Conservation (phyloP, 495 filamentous ascomycete species). For the Cetradonia linearis region DNA sequence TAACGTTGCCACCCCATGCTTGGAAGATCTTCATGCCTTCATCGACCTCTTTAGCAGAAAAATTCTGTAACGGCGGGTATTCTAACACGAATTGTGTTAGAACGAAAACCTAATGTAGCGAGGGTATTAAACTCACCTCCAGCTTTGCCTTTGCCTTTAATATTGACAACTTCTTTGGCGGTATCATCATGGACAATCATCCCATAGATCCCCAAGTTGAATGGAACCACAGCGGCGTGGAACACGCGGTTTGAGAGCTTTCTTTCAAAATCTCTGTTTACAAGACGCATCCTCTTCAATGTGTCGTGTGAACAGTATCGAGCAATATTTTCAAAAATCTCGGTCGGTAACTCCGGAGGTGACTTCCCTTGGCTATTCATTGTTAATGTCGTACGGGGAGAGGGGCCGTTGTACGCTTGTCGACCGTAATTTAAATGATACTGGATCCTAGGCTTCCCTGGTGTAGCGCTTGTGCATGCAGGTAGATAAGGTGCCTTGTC, state of each 20-base stretch:
- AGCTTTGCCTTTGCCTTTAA: constrained; percentile 20
- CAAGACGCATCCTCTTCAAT: constrained; percentile 42
- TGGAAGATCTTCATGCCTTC: constrained; percentile 40
- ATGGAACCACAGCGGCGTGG: constrained; percentile 42
- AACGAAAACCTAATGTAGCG: background rate
- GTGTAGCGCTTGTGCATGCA: background rate
- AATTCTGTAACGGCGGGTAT: background rate
- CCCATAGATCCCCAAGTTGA: constrained; percentile 43
- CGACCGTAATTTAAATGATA: constrained; percentile 2
- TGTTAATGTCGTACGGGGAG: constrained; percentile 5
- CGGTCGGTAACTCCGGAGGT: constrained; percentile 34
- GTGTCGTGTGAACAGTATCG: constrained; percentile 38
- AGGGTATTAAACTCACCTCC: constrained; percentile 29
- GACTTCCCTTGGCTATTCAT: constrained; percentile 32
- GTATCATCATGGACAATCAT: constrained; percentile 26
- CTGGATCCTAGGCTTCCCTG: background rate
- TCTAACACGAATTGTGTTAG: constrained; percentile 12
- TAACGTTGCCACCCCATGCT: constrained; percentile 41
- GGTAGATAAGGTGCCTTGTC: constrained; percentile 14
- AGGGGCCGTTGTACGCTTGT: background rate
- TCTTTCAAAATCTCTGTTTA: constrained; percentile 42
- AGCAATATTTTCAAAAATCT: constrained; percentile 41
- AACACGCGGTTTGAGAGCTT: constrained; percentile 40
- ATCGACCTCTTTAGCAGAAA: constrained; percentile 8
- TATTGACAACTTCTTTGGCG: background rate